Conservation (phyloP, 495 filamentous ascomycete genomes). For the Neurospora sp. region DNA sequence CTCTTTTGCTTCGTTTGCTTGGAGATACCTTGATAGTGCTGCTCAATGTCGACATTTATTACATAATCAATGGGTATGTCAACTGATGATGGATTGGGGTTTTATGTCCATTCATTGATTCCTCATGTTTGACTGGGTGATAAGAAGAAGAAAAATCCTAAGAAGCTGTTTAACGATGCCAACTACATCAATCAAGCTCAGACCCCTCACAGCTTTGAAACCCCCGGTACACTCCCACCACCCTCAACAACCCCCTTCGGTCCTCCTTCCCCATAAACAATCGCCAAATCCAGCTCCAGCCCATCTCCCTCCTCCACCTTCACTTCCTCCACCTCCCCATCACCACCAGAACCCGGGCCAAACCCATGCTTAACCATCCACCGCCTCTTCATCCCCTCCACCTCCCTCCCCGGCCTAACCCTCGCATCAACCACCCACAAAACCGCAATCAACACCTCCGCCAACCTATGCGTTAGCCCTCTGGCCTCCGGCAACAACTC, state of each 20-base stretch:
- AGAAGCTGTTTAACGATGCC: too few relatives aligned
- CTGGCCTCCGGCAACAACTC: conserved; percentile 24
- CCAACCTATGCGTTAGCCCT: conserved; percentile 19
- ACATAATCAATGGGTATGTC: neutral
- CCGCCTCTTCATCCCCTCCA: conserved; percentile 19
- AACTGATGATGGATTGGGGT: neutral
- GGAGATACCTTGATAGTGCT: neutral
- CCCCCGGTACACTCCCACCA: neutral
- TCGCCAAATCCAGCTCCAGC: conserved; percentile 14
- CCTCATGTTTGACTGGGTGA: neutral
- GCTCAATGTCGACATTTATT: neutral
- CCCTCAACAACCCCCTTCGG: neutral
- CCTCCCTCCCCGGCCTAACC: conserved; percentile 12
- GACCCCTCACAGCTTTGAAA: neutral
- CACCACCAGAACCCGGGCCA: conserved; percentile 7
- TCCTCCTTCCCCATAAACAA: conserved; percentile 11
- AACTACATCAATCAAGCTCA: too few relatives aligned
- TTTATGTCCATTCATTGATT: neutral
- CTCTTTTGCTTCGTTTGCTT: neutral
- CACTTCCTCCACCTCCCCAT: neutral
- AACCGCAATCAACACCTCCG: conserved; percentile 25
- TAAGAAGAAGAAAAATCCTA: too few relatives aligned
- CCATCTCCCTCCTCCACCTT: neutral
- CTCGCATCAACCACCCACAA: conserved; percentile 23
- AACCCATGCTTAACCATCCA: conserved; percentile 20